Percentiles rank a stretch among this genome's conserved stretches.
Evolutionary conservation across 306 rosid genomes (phyloP).

Genomic region (Corylus avellana): DNA sequence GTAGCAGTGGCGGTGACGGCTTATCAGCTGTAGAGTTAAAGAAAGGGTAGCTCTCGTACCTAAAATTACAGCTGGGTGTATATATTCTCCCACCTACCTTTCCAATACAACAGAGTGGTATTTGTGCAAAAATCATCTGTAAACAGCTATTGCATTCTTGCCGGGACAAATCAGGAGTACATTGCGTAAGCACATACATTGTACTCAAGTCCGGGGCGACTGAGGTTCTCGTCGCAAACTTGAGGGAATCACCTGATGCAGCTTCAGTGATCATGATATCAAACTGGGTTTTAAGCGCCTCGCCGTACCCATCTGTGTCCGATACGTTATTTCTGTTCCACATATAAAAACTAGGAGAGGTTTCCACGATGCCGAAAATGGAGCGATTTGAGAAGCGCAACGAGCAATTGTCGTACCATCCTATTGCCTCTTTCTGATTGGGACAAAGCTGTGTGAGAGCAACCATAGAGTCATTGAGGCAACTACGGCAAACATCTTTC

Average conservation of each 20-base stretch:
- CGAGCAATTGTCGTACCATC: conserved; percentile 27
- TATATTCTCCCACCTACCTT: neutral
- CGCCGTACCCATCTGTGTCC: neutral
- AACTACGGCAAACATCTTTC: conserved; percentile 14
- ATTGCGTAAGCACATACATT: conserved; percentile 17
- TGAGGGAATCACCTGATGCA: neutral
- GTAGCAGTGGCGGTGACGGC: neutral
- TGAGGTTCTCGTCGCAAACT: neutral
- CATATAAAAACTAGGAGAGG: neutral
- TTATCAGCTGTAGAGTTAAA: neutral
- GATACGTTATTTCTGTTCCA: conserved; percentile 21
- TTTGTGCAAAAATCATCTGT: fast-evolving
- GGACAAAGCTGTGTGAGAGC: conserved; percentile 20
- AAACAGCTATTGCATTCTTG: conserved; percentile 12
- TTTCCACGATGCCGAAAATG: conserved; percentile 20
- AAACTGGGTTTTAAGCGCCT: neutral
- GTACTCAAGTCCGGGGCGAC: neutral
- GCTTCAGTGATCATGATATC: neutral
- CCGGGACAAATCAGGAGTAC: conserved; percentile 16
- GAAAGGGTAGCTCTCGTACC: neutral
- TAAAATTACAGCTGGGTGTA: conserved; percentile 17
- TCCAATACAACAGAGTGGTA: neutral
- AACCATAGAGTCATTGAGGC: conserved; percentile 22
- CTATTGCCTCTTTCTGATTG: conserved; percentile 32
- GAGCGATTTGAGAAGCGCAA: conserved; percentile 31